phyloP scores from a whole-genome alignment of 352 stramenopile species.

The Globisporangium yorkense region DNA sequence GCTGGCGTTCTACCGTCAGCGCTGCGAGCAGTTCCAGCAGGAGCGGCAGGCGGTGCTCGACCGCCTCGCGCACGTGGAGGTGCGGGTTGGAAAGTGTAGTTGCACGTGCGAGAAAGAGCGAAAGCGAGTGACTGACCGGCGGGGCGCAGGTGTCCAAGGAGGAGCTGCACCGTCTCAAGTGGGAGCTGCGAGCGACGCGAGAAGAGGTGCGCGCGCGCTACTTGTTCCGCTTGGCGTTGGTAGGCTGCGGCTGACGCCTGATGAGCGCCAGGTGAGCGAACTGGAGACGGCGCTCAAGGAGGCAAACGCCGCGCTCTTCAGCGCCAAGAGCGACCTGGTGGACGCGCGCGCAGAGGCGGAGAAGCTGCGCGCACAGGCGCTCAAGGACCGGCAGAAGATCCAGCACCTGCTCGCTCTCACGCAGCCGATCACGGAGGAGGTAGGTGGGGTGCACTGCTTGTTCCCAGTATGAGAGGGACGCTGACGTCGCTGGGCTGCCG shows the following conservation, averaged over 20 bases:
- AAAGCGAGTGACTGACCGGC: background rate
- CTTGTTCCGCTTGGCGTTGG: background rate
- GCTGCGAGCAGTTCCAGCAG: constrained; percentile 57
- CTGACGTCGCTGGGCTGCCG: background rate
- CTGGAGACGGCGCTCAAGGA: constrained; percentile 49
- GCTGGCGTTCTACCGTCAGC: constrained; percentile 59
- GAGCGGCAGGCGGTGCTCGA: constrained; percentile 51
- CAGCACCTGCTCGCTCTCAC: constrained; percentile 78
- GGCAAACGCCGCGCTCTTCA: constrained; percentile 52
- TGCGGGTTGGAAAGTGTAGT: constrained; percentile 3
- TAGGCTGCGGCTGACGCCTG: background rate
- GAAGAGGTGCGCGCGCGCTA: constrained; percentile 40
- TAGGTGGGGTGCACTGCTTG: constrained; percentile 1
- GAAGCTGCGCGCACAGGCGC: constrained; percentile 62
- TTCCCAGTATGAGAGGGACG: background rate
- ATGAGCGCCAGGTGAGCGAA: constrained; percentile 35
- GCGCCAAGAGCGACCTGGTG: constrained; percentile 58
- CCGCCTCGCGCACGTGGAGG: constrained; percentile 52
- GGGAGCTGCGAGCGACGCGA: constrained; percentile 54
- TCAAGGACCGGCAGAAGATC: constrained; percentile 72
- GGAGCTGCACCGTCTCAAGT: constrained; percentile 65
- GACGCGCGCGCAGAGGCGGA: constrained; percentile 62
- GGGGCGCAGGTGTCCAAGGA: constrained; percentile 58
- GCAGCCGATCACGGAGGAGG: constrained; percentile 74
- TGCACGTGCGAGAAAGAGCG: background rate